A percentile compares a stretch with the other conserved stretches of the same genome.
phyloP scores from a whole-genome alignment of 2,329 filamentous ascomycete genomes.

The Magnaporthiopsis poae region DNA sequence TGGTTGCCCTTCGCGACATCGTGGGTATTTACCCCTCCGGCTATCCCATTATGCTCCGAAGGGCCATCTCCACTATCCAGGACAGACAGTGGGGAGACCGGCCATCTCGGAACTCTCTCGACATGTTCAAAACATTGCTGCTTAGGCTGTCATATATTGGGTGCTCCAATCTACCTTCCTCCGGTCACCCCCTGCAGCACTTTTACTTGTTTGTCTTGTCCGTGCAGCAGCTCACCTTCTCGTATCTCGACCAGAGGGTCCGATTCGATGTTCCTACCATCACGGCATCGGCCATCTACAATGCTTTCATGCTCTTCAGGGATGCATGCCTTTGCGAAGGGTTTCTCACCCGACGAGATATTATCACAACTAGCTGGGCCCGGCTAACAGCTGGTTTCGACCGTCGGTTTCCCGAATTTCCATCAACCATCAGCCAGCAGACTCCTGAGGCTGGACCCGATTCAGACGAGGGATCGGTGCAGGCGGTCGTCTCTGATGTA shows the following conservation, averaged over 20 bases:
- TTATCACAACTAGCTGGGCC: background rate
- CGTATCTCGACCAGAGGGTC: conserved; percentile 24
- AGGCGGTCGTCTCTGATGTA: conserved; percentile 7
- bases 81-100: conserved; percentile 18
- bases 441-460: background rate
- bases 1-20: conserved; percentile 30
- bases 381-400: background rate
- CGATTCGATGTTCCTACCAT: conserved; percentile 27
- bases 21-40: conserved; percentile 26
- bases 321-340: conserved; percentile 26
- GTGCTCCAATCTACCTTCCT: conserved; percentile 33
- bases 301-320: conserved; percentile 20
- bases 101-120: conserved; percentile 15
- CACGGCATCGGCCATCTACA: conserved; percentile 27
- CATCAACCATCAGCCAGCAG: background rate
- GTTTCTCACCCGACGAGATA: background rate
- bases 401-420: background rate
- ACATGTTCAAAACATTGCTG: conserved; percentile 26
- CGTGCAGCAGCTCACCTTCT: conserved; percentile 10
- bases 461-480: background rate
- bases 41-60: conserved; percentile 24
- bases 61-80: conserved; percentile 15
- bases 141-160: conserved; percentile 39
- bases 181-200: conserved; percentile 13
- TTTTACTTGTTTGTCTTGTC: conserved; percentile 15